Evolutionary conservation across 176 grass and related monocot species (phyloP).

Genomic region (Olyra latifolia): DNA sequence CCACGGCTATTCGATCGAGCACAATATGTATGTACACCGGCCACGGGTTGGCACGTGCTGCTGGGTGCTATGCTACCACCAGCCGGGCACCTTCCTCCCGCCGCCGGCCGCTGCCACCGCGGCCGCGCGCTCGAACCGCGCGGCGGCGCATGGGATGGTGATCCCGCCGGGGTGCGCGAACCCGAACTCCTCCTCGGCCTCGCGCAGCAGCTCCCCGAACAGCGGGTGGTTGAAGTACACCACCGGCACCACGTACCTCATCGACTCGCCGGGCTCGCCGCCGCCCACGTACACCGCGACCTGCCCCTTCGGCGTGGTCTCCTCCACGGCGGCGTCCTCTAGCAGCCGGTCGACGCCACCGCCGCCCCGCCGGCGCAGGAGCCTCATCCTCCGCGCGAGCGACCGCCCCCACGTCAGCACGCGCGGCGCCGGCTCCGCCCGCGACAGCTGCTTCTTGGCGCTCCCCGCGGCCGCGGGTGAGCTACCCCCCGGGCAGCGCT

Average conservation of each 20-base stretch:
- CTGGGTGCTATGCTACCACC: constrained; percentile 33
- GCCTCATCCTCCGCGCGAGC: constrained; percentile 48
- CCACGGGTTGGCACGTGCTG: neutral
- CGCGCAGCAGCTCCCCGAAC: constrained; percentile 83
- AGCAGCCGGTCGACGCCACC: constrained; percentile 18
- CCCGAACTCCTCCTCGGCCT: constrained; percentile 96
- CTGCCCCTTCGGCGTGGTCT: constrained; percentile 75
- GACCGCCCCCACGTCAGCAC: constrained; percentile 48
- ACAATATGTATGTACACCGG: constrained; percentile 34
- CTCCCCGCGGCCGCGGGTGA: neutral
- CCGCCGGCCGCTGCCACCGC: constrained; percentile 49
- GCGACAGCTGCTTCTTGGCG: constrained; percentile 2
- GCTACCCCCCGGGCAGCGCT: neutral
- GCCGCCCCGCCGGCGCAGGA: neutral
- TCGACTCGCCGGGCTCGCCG: constrained; percentile 42
- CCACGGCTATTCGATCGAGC: neutral
- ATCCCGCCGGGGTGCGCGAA: constrained; percentile 89
- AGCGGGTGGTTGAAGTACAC: constrained; percentile 97
- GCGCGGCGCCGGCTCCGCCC: constrained; percentile 20
- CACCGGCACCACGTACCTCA: constrained; percentile 82
- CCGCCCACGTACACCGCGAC: constrained; percentile 87
- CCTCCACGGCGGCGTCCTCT: constrained; percentile 12
- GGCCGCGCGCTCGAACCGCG: constrained; percentile 63
- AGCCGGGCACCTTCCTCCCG: constrained; percentile 38
- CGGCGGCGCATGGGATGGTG: constrained; percentile 84